Conservation (phyloP, 2,329 filamentous ascomycete species). For the Colletotrichum lindemuthianum region DNA sequence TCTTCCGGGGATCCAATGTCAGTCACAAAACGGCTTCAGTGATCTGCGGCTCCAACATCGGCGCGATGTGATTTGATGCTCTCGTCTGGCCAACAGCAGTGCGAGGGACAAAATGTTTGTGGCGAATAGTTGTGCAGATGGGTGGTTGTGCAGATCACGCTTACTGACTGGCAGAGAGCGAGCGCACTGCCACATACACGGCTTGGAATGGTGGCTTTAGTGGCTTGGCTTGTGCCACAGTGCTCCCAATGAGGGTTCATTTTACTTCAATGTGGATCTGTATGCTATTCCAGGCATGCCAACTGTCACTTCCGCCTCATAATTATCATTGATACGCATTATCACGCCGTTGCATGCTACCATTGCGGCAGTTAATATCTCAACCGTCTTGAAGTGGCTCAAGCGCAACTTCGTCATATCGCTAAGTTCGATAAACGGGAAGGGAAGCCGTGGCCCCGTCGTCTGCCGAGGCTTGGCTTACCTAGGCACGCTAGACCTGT, state of each 20-base stretch:
- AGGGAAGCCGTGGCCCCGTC: neutral
- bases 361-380: no score
- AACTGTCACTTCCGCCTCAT: no score
- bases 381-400: conserved; percentile 1
- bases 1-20: no score
- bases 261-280: no score
- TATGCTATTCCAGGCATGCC: no score
- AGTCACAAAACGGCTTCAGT: neutral
- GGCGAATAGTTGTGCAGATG: neutral
- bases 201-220: no score
- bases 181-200: neutral
- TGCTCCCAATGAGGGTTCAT: no score
- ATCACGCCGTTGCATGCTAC: no score
- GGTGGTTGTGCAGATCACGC: neutral
- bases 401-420: neutral
- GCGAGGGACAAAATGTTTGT: neutral
- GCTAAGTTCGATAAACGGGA: neutral
- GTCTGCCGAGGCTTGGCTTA: conserved; percentile 2
- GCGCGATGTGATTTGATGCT: neutral
- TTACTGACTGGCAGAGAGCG: neutral
- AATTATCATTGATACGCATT: no score
- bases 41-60: no score
- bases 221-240: no score
- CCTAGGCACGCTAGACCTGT: neutral
- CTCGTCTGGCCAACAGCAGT: neutral